Conservation (phyloP, 2,329 filamentous ascomycete genomes). For the Akanthomyces lecanii region DNA sequence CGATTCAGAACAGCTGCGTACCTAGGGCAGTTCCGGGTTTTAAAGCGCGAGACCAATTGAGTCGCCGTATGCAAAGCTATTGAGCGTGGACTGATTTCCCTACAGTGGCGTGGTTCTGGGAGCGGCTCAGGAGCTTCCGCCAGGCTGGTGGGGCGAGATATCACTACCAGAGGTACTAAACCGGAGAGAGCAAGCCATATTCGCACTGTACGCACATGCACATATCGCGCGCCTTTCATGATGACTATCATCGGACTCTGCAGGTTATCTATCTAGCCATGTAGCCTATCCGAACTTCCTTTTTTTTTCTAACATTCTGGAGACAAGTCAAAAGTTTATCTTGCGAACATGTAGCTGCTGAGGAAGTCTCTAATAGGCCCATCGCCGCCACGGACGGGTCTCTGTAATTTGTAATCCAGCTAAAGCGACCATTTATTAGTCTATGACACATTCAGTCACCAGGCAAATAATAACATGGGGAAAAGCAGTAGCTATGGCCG, state of each 20-base stretch:
- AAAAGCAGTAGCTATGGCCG: background rate
- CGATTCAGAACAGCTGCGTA: background rate
- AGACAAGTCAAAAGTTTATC: background rate
- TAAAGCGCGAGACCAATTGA: background rate
- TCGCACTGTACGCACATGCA: background rate
- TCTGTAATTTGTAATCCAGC: background rate
- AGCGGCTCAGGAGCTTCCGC: constrained; percentile 12
- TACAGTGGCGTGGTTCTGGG: constrained; percentile 13
- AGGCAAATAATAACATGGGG: background rate
- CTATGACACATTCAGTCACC: background rate
- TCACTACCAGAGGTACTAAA: background rate
- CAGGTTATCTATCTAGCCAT: background rate
- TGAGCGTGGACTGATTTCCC: constrained; percentile 14
- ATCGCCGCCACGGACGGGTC: background rate
- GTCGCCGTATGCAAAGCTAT: background rate
- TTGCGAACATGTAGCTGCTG: background rate
- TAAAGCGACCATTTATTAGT: background rate
- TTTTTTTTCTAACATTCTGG: no score
- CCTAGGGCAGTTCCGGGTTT: background rate
- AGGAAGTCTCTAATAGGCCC: background rate
- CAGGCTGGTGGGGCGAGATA: background rate
- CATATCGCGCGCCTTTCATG: background rate
- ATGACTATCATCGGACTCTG: background rate
- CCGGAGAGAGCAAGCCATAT: background rate
- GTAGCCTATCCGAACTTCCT: no score